Conservation (phyloP, 768 basidiomycete species). For the Rhizopogon vinicolor region DNA sequence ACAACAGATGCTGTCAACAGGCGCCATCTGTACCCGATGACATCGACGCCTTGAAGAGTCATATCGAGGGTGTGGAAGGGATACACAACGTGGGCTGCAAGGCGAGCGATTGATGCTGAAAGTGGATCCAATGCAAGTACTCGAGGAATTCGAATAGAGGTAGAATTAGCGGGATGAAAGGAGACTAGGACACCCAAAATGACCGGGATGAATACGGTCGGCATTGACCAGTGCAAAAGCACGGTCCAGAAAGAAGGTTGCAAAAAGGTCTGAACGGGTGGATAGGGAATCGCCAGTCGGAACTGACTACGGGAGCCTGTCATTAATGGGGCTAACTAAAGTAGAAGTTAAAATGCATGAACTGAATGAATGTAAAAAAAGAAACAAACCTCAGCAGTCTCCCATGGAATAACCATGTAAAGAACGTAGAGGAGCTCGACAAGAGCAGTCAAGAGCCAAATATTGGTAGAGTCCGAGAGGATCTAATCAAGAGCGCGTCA, state of each 20-base stretch:
- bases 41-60: slow-evolving; percentile 38
- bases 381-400: slow-evolving; percentile 35
- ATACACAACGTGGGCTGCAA: slow-evolving; percentile 58
- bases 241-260: slow-evolving; percentile 47
- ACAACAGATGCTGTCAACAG: slow-evolving; percentile 50
- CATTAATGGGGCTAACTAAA: neutral
- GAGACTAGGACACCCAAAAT: slow-evolving; percentile 57
- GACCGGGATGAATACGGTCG: slow-evolving; percentile 54
- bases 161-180: slow-evolving; percentile 43
- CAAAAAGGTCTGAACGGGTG: slow-evolving; percentile 42
- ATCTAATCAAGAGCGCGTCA: slow-evolving; percentile 31
- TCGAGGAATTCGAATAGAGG: slow-evolving; percentile 17
- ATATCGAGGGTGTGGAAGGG: slow-evolving; percentile 32
- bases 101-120: slow-evolving; percentile 57
- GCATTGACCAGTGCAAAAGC: slow-evolving; percentile 59
- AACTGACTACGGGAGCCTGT: slow-evolving; percentile 3
- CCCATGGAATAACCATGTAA: slow-evolving; percentile 51
- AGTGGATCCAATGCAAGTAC: slow-evolving; percentile 49
- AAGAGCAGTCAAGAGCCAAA: slow-evolving; percentile 51
- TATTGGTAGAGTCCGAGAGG: slow-evolving; percentile 61
- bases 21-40: slow-evolving; percentile 52
- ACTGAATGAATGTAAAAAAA: slow-evolving; percentile 1
- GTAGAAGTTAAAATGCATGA: neutral
- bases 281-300: slow-evolving; percentile 37
- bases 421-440: slow-evolving; percentile 54